phyloP scores from a whole-genome alignment of 352 stramenopile species.

The Globisporangium okanoganense region DNA sequence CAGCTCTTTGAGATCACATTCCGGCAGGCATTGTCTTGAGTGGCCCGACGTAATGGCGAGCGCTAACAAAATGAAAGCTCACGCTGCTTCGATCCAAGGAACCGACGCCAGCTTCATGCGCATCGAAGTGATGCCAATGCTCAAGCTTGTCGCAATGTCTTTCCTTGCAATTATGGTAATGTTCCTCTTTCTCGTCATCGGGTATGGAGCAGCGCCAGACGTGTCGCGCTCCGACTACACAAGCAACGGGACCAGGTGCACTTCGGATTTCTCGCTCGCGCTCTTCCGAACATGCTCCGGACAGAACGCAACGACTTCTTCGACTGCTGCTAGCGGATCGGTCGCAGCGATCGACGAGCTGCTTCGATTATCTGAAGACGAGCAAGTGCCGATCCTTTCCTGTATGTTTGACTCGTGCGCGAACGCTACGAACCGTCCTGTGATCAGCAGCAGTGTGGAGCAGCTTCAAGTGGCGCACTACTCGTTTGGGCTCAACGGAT shows the following conservation, averaged over 20 bases:
- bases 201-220: constrained; percentile 31
- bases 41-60: not conserved
- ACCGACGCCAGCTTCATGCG: constrained; percentile 57
- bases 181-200: constrained; percentile 41
- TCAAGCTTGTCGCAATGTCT: constrained; percentile 40
- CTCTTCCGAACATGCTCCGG: constrained; percentile 32
- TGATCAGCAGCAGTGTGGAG: constrained; percentile 21
- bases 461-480: constrained; percentile 44
- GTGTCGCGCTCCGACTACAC: constrained; percentile 49
- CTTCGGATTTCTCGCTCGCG: constrained; percentile 40
- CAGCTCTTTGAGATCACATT: not conserved
- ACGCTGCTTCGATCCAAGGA: constrained; percentile 1
- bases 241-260: constrained; percentile 45
- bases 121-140: constrained; percentile 56
- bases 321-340: constrained; percentile 20
- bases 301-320: constrained; percentile 7
- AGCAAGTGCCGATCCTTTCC: constrained; percentile 30
- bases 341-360: constrained; percentile 36
- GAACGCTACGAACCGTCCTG: constrained; percentile 35
- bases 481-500: constrained; percentile 47
- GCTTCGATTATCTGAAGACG: constrained; percentile 24
- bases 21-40: no score
- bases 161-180: constrained; percentile 25
- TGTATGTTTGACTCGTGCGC: constrained; percentile 59
- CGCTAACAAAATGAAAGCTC: constrained; percentile 22